Evolutionary conservation across 257 asterid species (phyloP).

Genomic region (Ilex asprella): DNA sequence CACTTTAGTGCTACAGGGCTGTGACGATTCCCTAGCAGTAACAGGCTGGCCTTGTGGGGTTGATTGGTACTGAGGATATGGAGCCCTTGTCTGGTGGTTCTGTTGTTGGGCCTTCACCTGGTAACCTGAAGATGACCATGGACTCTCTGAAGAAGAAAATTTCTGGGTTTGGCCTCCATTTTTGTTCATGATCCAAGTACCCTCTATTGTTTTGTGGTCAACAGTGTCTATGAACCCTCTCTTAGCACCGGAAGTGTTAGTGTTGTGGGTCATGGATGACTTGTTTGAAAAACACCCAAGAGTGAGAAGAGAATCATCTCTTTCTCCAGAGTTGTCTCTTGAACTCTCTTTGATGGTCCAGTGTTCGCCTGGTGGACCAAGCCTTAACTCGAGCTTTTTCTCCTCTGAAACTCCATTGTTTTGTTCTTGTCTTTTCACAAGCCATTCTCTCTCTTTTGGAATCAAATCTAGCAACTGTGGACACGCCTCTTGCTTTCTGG

Average conservation of each 20-base stretch:
- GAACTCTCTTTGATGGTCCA: constrained; percentile 25
- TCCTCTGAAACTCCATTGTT: constrained; percentile 41
- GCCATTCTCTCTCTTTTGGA: constrained; percentile 29
- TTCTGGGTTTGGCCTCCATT: constrained; percentile 16
- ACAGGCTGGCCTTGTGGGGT: constrained; percentile 24
- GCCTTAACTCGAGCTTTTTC: constrained; percentile 70
- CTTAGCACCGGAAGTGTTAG: too few relatives aligned
- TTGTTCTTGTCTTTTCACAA: constrained; percentile 19
- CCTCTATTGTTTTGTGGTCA: not conserved
- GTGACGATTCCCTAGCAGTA: constrained; percentile 48
- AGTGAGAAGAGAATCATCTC: constrained; percentile 16
- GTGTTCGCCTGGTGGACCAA: constrained; percentile 77
- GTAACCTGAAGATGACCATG: constrained; percentile 18
- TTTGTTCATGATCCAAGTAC: not conserved
- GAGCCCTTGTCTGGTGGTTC: constrained; percentile 21
- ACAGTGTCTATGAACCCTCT: constrained; percentile 4
- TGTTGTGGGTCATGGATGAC: not conserved
- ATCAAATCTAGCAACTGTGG: constrained; percentile 68
- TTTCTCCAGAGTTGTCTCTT: constrained; percentile 12
- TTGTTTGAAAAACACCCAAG: constrained; percentile 23
- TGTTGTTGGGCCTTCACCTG: constrained; percentile 6
- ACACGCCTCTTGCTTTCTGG: constrained; percentile 39
- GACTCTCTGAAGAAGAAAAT: not conserved
- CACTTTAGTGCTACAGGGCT: constrained; percentile 38
- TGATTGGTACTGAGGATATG: constrained; percentile 40